Evolutionary conservation across 257 asterid genomes (phyloP).

Genomic region (Verbascum thapsus): DNA sequence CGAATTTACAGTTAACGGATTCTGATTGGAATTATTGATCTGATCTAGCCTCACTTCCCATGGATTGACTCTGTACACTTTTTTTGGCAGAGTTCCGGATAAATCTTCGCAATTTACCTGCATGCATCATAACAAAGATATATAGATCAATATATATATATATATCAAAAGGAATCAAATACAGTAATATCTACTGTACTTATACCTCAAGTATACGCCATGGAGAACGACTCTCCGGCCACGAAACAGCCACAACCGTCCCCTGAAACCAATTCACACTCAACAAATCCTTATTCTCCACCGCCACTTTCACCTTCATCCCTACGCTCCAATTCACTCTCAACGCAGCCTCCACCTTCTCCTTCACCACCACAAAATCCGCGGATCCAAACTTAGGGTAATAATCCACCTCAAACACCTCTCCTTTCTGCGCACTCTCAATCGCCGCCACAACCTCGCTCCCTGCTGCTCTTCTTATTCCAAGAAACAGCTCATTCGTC

Average conservation of each 20-base stretch:
- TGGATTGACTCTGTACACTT: conserved; percentile 41
- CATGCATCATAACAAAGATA: conserved; percentile 22
- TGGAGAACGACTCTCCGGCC: conserved; percentile 37
- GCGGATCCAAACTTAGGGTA: conserved; percentile 40
- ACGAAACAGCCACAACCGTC: conserved; percentile 24
- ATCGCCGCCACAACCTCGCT: background rate
- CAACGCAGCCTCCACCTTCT: conserved; percentile 34
- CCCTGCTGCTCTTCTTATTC: too few relatives aligned
- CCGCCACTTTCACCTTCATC: conserved; percentile 36
- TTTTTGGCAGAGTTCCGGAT: conserved; percentile 36
- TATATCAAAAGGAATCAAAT: too few relatives aligned
- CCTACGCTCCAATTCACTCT: conserved; percentile 34
- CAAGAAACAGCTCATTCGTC: too few relatives aligned
- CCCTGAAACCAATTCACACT: conserved; percentile 41
- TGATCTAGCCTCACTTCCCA: conserved; percentile 57
- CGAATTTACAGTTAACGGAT: too few relatives aligned
- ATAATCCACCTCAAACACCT: conserved; percentile 43
- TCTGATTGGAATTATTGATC: conserved; percentile 13
- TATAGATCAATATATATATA: too few relatives aligned
- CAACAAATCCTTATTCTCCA: conserved; percentile 41
- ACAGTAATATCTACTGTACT: too few relatives aligned
- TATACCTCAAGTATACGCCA: conserved; percentile 53
- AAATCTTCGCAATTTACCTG: conserved; percentile 56
- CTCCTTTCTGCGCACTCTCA: conserved; percentile 35
- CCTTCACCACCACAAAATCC: conserved; percentile 44